Percentiles rank a stretch among this genome's conserved stretches.
phyloP scores from a whole-genome alignment of 2,329 filamentous ascomycete species.

The Aureobasidium sp. region DNA sequence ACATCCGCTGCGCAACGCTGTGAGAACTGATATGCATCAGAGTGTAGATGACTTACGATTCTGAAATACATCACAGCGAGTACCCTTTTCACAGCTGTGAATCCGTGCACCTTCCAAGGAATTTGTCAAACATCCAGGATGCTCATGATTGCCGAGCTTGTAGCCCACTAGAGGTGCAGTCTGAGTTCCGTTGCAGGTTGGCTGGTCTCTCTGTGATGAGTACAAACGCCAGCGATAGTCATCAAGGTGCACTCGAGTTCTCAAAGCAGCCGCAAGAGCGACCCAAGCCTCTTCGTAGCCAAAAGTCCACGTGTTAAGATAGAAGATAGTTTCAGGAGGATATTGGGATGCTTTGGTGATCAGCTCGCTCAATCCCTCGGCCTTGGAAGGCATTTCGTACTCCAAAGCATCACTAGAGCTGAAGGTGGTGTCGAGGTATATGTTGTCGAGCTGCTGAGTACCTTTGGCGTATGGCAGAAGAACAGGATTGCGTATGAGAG shows the following conservation, averaged over 20 bases:
- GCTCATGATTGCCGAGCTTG: conserved; percentile 74
- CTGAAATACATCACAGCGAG: conserved; percentile 61
- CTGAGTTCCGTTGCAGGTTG: conserved; percentile 59
- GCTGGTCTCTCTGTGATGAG: conserved; percentile 56
- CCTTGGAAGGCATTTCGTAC: conserved; percentile 67
- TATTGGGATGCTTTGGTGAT: conserved; percentile 73
- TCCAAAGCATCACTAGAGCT: conserved; percentile 57
- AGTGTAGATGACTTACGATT: conserved; percentile 29
- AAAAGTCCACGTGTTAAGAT: conserved; percentile 92
- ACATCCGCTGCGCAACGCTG: conserved; percentile 47
- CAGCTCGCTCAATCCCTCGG: conserved; percentile 79
- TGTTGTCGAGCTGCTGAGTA: conserved; percentile 74
- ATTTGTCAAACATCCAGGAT: conserved; percentile 76
- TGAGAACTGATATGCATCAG: too few species aligned
- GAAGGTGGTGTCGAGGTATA: conserved; percentile 94
- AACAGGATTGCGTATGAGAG: conserved; percentile 74
- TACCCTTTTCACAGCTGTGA: conserved; percentile 87
- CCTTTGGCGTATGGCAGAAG: conserved; percentile 79
- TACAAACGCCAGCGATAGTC: conserved; percentile 83
- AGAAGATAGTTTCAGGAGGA: conserved; percentile 79
- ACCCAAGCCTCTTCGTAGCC: conserved; percentile 96
- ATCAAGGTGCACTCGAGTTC: conserved; percentile 83
- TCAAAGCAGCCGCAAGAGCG: conserved; percentile 75
- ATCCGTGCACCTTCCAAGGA: conserved; percentile 66
- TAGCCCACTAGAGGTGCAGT: conserved; percentile 77